Evolutionary conservation across 1,139 yeast species (phyloP), one percentile per base, ranked within the genome.

Genomic region (Casaregolazyma lundiana): DNA sequence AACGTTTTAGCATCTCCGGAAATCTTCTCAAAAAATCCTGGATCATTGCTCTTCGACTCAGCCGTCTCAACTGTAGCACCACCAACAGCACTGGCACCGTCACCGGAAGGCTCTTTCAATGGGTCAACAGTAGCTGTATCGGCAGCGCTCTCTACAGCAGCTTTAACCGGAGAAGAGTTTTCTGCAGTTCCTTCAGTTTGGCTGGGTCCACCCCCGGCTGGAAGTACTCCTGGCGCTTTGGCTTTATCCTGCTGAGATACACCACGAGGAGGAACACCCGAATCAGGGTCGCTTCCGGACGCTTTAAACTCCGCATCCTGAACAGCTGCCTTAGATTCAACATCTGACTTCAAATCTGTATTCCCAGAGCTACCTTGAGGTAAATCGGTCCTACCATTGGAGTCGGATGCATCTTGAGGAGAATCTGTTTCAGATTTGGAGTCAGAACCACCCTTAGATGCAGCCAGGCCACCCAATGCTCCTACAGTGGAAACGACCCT

Each of bases 81-180:
- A 34, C 41, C 53, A 26, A 38, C 48, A 26, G 35, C 43, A 32
- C 43, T 46, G 9, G 46, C 20, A 7, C 26, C 44, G 11, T 26
- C 44, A n/a, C 29, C 44, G 9, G 36, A 41, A 16, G 19, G 20
- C 24, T 15, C 34, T 13, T 3, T 20, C 18, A 35, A 17, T 6
- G 30, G 30, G 11, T 24, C 30, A 24, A 15, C 34, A 11, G 20
- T 26, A 15, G 39, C 32, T 22, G 30, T 29, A 26, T n/a, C n/a
- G n/a, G n/a, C n/a, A n/a, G n/a, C n/a, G n/a, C n/a, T n/a, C n/a
- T n/a, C n/a, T n/a, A n/a, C n/a, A n/a, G n/a, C n/a, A n/a, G n/a
- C n/a, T n/a, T n/a, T n/a, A n/a, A n/a, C n/a, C n/a, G n/a, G n/a
- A n/a, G n/a, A n/a, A n/a, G n/a, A n/a, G n/a, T n/a, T n/a, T n/a